A percentile compares a stretch with the other conserved stretches of the same genome.
phyloP scores from a whole-genome alignment of 2,329 filamentous ascomycete genomes.

The Zalaria sp. region DNA sequence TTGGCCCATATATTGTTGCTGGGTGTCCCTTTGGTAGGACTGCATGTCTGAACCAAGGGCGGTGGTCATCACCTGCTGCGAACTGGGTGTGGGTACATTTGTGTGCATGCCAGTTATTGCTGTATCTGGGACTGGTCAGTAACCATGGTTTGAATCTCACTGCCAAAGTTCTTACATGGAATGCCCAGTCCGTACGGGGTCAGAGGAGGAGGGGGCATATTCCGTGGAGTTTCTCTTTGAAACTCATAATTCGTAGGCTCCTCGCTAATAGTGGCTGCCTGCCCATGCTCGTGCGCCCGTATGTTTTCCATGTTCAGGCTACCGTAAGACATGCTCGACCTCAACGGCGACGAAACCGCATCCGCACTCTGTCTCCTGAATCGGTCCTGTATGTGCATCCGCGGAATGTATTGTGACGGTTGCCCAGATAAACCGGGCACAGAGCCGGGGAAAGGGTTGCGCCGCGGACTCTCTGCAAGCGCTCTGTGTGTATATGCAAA shows the following conservation, averaged over 20 bases:
- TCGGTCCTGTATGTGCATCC: slow-evolving; percentile 29
- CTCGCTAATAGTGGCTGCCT: neutral
- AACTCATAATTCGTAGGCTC: slow-evolving; percentile 2
- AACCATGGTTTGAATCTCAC: neutral
- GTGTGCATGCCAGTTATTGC: neutral
- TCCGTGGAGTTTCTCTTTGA: slow-evolving; percentile 4
- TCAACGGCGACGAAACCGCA: slow-evolving; percentile 27
- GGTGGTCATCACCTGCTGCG: neutral
- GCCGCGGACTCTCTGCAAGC: slow-evolving; percentile 5
- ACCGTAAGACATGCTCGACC: slow-evolving; percentile 32
- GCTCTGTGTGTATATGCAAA: slow-evolving; percentile 20
- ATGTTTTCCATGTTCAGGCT: slow-evolving; percentile 3
- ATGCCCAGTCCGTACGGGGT: slow-evolving; percentile 17
- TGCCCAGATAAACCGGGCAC: neutral
- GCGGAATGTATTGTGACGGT: slow-evolving; percentile 17
- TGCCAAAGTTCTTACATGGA: slow-evolving; percentile 13
- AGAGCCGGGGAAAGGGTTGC: neutral
- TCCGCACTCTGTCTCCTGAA: slow-evolving; percentile 26
- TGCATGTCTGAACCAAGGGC: slow-evolving; percentile 5
- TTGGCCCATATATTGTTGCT: slow-evolving; percentile 9
- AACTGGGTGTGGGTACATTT: neutral
- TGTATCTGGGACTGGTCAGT: neutral
- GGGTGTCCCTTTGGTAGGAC: slow-evolving; percentile 9
- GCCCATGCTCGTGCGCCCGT: slow-evolving; percentile 1
- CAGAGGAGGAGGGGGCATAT: slow-evolving; percentile 7